A percentile compares a stretch with the other conserved stretches of the same genome.
Conservation (phyloP, 139 green algal genomes). For the Yamagishiella unicocca region DNA sequence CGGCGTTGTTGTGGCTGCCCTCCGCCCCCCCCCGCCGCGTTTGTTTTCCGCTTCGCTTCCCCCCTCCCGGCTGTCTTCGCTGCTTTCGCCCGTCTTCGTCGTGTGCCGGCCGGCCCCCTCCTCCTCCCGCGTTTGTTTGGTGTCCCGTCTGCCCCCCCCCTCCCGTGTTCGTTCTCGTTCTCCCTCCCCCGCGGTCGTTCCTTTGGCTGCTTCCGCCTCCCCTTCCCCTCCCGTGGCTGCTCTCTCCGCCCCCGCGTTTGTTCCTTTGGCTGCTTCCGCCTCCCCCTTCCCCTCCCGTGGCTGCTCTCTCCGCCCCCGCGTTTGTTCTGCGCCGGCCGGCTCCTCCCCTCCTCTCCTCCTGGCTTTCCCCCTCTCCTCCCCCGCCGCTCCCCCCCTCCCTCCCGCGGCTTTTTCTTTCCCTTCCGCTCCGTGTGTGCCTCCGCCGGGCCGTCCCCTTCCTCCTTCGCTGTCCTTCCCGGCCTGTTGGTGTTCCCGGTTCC, state of each 20-base stretch:
- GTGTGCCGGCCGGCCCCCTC: neutral
- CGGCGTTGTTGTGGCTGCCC: too few species aligned
- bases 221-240: neutral
- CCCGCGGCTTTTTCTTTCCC: too few species aligned
- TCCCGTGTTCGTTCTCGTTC: neutral
- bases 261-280: neutral
- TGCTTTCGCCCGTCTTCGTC: neutral
- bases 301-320: neutral
- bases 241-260: neutral
- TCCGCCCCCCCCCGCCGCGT: neutral
- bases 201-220: neutral
- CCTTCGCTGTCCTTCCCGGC: neutral
- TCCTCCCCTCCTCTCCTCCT: neutral
- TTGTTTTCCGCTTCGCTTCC: neutral
- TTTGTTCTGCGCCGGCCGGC: neutral
- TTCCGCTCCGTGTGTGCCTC: too few species aligned
- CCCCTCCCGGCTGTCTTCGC: neutral
- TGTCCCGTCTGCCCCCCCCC: neutral
- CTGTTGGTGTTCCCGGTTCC: neutral
- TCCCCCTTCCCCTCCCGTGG: neutral
- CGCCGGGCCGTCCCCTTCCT: neutral
- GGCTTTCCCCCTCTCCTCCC: neutral
- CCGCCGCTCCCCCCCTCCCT: neutral
- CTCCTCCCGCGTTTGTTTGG: neutral
- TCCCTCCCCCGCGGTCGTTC: neutral